Evolutionary conservation across 73 alveolate genomes (phyloP), one percentile per base, ranked within the genome.

Genomic region (Tetrahymena malaccensis): DNA sequence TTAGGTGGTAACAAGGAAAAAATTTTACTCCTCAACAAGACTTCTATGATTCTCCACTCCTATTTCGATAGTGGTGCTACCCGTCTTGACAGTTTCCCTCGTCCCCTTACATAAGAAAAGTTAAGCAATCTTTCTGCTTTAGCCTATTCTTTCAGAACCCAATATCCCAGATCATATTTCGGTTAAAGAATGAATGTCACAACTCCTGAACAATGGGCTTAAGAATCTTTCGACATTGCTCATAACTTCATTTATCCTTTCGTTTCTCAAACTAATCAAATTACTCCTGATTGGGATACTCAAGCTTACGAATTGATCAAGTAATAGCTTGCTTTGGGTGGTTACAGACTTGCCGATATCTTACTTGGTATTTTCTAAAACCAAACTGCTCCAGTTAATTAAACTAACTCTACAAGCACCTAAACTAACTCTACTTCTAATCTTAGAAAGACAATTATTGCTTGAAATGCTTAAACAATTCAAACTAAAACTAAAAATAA

Each of bases 1-100:
- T 50, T 43, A 58, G 99, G 99, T 56, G 99, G 99, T 35, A 97
- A 97, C 96, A 43, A 27, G 83, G 89, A 96, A 93, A 94, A 70
- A 25, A 58, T 97, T 44, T 93, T 96, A 25, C 97, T 97, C 85
- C 96, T 70, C 89, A 70, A 70, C 37, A 27, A 70, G 37, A 70
- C 89, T 31, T 70, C 93, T n/a, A 94, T 94, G 35, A 94, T 85
- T 56, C 93, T 94, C 93, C 96, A 94, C 89, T 94, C 96, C 6
- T 94, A 43, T 55, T 94, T 94, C 85, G 96, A 94, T 10, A 44
- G 95, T 43, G 96, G 96, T 10, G 96, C 96, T 22, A 70, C 89
- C 17, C 34, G 89, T 27, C 89, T 70, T 70, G 89, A n/a, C 22
- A 31, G 37, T 34, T 70, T 70, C 89, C 43, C 34, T 27, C 89